A percentile compares a stretch with the other conserved stretches of the same genome.
phyloP scores from a whole-genome alignment of 2,329 filamentous ascomycete species.

The Tolypocladium ovalisporum region DNA sequence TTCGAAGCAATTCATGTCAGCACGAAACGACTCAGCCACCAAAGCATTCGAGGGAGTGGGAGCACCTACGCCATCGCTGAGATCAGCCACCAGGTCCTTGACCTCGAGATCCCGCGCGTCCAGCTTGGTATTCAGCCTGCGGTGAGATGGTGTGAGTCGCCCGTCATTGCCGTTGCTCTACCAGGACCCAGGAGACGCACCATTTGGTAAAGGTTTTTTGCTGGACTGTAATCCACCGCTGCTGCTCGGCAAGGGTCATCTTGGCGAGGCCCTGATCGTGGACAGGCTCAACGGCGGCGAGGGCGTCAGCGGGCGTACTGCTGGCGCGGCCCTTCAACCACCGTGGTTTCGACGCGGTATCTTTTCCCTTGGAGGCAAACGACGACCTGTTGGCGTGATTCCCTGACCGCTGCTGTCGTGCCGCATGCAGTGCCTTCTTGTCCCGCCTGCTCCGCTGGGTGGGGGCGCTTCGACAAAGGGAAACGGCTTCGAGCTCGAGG shows the following conservation, averaged over 20 bases:
- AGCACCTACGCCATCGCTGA: slow-evolving; percentile 78
- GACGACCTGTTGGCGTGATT: slow-evolving; percentile 18
- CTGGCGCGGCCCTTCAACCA: slow-evolving; percentile 23
- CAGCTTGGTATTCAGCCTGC: slow-evolving; percentile 91
- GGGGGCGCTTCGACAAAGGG: slow-evolving; percentile 14
- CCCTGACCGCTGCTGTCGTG: slow-evolving; percentile 33
- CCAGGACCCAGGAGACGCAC: slow-evolving; percentile 9
- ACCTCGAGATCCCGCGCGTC: slow-evolving; percentile 68
- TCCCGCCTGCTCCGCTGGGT: slow-evolving; percentile 29
- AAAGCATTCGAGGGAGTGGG: not conserved
- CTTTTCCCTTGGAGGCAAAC: slow-evolving; percentile 5
- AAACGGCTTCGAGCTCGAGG: slow-evolving; percentile 5
- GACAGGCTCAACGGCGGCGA: slow-evolving; percentile 33
- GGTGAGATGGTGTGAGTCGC: not conserved
- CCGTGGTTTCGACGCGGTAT: slow-evolving; percentile 11
- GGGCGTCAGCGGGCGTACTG: slow-evolving; percentile 23
- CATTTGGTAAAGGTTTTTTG: slow-evolving; percentile 99
- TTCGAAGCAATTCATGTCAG: slow-evolving; percentile 21
- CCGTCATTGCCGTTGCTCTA: not conserved
- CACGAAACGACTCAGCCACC: not conserved
- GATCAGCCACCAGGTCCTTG: slow-evolving; percentile 76
- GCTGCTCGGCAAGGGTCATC: slow-evolving; percentile 55
- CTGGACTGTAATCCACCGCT: slow-evolving; percentile 70
- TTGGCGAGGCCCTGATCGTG: slow-evolving; percentile 41
- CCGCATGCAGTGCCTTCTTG: slow-evolving; percentile 39